These are phyloP conservation scores for Metschnikowia koreensis DNA, from an alignment of 805 yeast species.

Conservation along the genomic window DNA sequence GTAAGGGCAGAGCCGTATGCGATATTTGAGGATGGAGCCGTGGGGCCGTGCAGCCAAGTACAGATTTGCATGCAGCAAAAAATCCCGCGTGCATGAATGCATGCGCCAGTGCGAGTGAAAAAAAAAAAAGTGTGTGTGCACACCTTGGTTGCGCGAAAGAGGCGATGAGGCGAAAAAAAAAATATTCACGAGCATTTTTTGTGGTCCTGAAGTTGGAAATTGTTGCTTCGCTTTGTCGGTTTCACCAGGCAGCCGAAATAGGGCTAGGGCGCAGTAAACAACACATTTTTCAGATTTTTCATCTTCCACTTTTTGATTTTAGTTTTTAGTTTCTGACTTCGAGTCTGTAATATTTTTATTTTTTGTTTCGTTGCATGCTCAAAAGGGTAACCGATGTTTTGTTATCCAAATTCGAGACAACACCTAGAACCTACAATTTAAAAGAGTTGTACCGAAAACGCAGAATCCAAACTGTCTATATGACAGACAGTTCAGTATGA, in stretches of 20 bases:
- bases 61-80: not conserved
- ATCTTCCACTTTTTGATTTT: no score
- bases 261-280: not conserved
- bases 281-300: no score
- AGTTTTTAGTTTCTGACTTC: no score
- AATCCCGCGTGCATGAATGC: not conserved
- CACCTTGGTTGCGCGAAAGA: no score
- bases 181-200: no score
- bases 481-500: slow-evolving; percentile 17
- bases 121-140: no score
- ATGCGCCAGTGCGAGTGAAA: not conserved
- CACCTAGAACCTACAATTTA: not conserved
- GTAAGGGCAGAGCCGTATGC: not conserved
- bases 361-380: no score
- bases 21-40: not conserved
- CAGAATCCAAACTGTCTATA: slow-evolving; percentile 30
- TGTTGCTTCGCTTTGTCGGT: not conserved
- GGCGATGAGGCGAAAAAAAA: no score
- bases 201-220: not conserved
- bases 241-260: not conserved
- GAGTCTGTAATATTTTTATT: no score
- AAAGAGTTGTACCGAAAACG: slow-evolving; percentile 35
- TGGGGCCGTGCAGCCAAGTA: not conserved
- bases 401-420: no score
- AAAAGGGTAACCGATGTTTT: no score